Conservation (phyloP, 2,329 filamentous ascomycete genomes). For the Colletotrichum kahawae region DNA sequence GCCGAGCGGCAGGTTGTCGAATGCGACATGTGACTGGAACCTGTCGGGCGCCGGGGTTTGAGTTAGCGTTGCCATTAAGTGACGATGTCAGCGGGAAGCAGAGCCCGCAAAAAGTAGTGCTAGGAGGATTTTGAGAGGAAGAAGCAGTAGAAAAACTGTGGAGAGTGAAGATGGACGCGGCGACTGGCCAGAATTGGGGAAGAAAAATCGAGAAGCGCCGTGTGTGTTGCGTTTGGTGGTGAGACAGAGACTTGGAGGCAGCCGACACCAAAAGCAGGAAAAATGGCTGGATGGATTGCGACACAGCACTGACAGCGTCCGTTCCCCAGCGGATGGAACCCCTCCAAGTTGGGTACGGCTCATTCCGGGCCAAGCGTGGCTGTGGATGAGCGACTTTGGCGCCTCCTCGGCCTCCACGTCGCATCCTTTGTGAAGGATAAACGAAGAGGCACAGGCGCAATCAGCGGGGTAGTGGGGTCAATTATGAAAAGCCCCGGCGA, state of each 20-base stretch:
- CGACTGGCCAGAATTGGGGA: slow-evolving; percentile 2
- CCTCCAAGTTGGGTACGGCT: background rate
- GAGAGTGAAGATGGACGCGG: background rate
- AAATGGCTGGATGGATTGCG: background rate
- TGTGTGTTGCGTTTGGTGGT: background rate
- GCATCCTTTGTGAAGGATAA: background rate
- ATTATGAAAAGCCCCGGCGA: background rate
- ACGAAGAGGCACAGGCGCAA: slow-evolving; percentile 8
- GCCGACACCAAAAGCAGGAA: background rate
- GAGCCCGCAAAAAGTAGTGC: background rate
- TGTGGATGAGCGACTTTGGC: slow-evolving; percentile 5
- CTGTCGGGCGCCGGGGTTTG: slow-evolving; percentile 41
- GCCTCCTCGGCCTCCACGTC: background rate
- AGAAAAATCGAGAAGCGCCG: background rate
- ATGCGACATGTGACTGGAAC: slow-evolving; percentile 64
- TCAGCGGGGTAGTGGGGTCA: slow-evolving; percentile 17
- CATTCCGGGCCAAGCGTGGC: slow-evolving; percentile 7
- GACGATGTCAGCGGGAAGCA: background rate
- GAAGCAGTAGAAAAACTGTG: background rate
- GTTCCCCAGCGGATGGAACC: background rate
- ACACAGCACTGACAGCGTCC: background rate
- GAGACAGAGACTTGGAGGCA: background rate
- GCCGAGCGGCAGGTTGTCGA: slow-evolving; percentile 63
- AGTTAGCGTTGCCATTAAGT: slow-evolving; percentile 51
- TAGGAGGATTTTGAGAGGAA: background rate